phyloP scores from a whole-genome alignment of 208 protist genomes.

The Borovskyia barvae region DNA sequence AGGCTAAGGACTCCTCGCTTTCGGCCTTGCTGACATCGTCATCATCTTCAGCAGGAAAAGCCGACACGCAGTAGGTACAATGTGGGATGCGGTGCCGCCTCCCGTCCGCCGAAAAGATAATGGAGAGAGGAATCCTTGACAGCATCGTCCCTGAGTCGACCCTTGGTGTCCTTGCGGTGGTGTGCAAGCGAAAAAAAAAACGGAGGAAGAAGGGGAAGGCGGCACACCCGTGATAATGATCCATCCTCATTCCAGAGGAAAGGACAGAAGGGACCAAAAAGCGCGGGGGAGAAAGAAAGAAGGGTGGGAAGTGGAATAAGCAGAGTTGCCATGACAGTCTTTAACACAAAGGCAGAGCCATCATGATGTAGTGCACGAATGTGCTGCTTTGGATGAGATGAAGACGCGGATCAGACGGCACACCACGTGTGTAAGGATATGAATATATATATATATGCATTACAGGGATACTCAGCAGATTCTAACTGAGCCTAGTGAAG shows the following conservation, averaged over 20 bases:
- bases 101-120: constrained; percentile 34
- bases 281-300: constrained; percentile 3
- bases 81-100: constrained; percentile 49
- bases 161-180: not conserved
- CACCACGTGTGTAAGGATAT: too few species aligned
- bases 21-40: not conserved
- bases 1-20: constrained; percentile 25
- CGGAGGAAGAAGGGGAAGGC: not conserved
- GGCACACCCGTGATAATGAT: not conserved
- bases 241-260: not conserved
- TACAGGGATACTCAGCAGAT: too few species aligned
- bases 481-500: too few species aligned
- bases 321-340: not conserved
- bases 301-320: constrained; percentile 2
- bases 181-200: constrained; percentile 9
- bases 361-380: too few species aligned
- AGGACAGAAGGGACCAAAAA: constrained; percentile 9
- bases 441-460: too few species aligned
- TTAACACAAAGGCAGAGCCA: constrained; percentile 12
- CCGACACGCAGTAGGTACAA: constrained; percentile 37
- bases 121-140: constrained; percentile 57
- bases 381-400: too few species aligned
- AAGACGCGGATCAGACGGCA: too few species aligned
- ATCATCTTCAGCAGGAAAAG: not conserved
- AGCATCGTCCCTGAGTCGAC: too few species aligned